Base-by-base conservation (phyloP, 768 basidiomycete genomes). In the Suillus subaureus region DNA sequence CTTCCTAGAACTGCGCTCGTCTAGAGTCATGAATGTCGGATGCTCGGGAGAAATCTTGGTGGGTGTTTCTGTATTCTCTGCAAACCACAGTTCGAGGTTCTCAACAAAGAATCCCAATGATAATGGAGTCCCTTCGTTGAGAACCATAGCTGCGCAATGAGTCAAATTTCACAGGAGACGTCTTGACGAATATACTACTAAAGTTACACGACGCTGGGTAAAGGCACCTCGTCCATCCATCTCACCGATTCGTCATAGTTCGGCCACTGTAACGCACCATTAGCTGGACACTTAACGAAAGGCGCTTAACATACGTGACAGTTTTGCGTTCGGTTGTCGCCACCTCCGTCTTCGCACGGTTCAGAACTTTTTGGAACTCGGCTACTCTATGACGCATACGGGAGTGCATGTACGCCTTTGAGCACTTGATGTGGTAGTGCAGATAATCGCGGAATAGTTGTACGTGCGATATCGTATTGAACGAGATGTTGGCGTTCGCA, bases 351-450 rank as follows among this genome's bases (percentile, higher is more conserved):
- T 98, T 99, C 9, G 97, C 96, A 61, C 97, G 83, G 74, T 99
- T 99, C 73, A 99, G 79, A 61, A 99, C 89, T 78, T 95, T 95
- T 79, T 94, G 92, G 83, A 99, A 99, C 78, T 97, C 94, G 1
- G 92, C 87, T 15, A 97, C 97, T 12, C 97, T 89, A 71, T 91
- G 85, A 66, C 97, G 85, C 95, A 99, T 96, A 54, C 97, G 85
- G 3, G 94, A 96, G 79, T 99, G 97, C 94, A 99, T 97, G 80
- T 99, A 99, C 0, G 97, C 97, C 78, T 98, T 98, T 61, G 91
- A 96, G 75, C 95, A 96, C 73, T 97, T 99, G 85, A 99, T 97
- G 75, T 99, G 97, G 78, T 99, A 99, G 79, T 99, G 97, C n/a
- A 99, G 83, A 74, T 98, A 98, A 78, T 98, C 95, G 64, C 97